Evolutionary conservation across 768 basidiomycete genomes (phyloP).

Genomic region (Amanita phalloides): DNA sequence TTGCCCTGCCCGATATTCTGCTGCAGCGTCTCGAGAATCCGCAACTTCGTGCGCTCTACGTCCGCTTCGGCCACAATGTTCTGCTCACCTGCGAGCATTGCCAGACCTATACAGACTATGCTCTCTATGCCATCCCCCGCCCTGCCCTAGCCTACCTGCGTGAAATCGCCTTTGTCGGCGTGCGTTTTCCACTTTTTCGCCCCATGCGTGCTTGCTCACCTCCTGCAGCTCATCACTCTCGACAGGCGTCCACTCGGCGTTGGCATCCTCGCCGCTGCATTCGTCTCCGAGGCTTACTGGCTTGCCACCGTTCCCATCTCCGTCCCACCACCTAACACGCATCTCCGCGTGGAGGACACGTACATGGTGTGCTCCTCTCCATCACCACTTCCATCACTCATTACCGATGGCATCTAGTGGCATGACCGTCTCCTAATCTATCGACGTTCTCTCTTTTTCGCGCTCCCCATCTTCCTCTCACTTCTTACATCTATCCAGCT

Average conservation of each 20-base stretch:
- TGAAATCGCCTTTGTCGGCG: conserved; percentile 24
- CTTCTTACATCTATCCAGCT: conserved; percentile 20
- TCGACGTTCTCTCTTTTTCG: conserved; percentile 50
- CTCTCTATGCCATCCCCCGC: conserved; percentile 43
- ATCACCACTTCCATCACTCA: neutral
- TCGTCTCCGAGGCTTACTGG: conserved; percentile 44
- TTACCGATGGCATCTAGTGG: conserved; percentile 31
- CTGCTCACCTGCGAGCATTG: conserved; percentile 60
- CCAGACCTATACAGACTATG: conserved; percentile 47
- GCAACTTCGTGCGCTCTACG: conserved; percentile 48
- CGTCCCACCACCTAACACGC: conserved; percentile 21
- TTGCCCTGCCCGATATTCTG: conserved; percentile 39
- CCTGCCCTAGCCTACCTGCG: conserved; percentile 50
- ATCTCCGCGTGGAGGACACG: neutral
- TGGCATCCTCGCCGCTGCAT: conserved; percentile 35
- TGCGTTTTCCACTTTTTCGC: too few relatives aligned
- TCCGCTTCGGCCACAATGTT: conserved; percentile 59
- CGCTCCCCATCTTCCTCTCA: conserved; percentile 41
- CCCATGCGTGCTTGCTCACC: conserved; percentile 10
- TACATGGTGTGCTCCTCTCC: neutral
- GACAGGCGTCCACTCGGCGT: conserved; percentile 29
- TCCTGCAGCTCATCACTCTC: conserved; percentile 21
- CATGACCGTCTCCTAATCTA: conserved; percentile 45
- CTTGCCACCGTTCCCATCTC: conserved; percentile 35
- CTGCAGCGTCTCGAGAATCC: conserved; percentile 44